phyloP scores from a whole-genome alignment of 148 eudicot genomes.

The Fagopyrum tataricum region DNA sequence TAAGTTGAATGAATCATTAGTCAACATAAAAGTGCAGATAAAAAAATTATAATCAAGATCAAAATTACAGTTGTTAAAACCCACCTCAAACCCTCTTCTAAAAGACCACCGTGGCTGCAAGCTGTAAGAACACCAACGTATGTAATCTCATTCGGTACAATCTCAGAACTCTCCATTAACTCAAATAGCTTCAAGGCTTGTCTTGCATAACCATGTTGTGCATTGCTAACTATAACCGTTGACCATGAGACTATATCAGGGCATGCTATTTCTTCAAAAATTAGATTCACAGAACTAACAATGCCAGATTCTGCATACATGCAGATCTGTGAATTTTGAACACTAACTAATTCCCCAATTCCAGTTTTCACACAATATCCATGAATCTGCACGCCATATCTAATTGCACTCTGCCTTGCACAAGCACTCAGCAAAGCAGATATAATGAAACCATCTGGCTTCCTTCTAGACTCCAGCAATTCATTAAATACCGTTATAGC shows the following conservation, averaged over 20 bases:
- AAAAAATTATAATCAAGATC: not conserved
- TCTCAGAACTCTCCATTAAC: constrained; percentile 16
- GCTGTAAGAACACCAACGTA: constrained; percentile 34
- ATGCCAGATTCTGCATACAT: constrained; percentile 60
- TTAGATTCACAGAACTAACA: constrained; percentile 34
- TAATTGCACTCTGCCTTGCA: constrained; percentile 37
- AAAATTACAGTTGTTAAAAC: constrained; percentile 23
- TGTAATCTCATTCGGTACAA: constrained; percentile 24
- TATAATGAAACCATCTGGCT: constrained; percentile 59
- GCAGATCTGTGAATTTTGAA: constrained; percentile 35
- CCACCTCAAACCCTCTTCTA: constrained; percentile 28
- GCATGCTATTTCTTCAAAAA: constrained; percentile 43
- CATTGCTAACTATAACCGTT: constrained; percentile 45
- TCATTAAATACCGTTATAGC: constrained; percentile 48
- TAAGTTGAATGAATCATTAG: not conserved
- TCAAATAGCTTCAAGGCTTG: constrained; percentile 23
- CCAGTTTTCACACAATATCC: constrained; percentile 23
- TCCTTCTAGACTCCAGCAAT: constrained; percentile 35
- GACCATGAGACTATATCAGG: constrained; percentile 56
- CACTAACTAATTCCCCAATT: constrained; percentile 3
- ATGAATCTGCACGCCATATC: constrained; percentile 40
- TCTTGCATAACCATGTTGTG: constrained; percentile 20
- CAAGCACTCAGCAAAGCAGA: constrained; percentile 46
- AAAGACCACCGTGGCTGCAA: constrained; percentile 39
- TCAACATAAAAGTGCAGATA: not conserved